Conservation (phyloP, 2,329 filamentous ascomycete species). For the Herpotrichia juniperi region DNA sequence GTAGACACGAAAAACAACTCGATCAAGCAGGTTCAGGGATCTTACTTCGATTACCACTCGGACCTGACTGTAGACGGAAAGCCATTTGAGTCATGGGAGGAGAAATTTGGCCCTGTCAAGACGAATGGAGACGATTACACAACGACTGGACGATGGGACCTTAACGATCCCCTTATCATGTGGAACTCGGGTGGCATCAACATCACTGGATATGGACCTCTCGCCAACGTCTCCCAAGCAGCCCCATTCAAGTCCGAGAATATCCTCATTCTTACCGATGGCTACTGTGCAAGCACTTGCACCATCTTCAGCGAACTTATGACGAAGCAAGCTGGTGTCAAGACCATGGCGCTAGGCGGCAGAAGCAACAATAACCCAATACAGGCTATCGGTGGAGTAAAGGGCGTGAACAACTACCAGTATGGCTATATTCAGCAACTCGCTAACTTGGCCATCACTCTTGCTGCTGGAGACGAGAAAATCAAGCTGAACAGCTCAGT, state of each 20-base stretch:
- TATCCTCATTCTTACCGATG: constrained; percentile 62
- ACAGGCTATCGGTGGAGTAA: constrained; percentile 61
- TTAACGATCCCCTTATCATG: constrained; percentile 38
- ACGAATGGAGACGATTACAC: constrained; percentile 50
- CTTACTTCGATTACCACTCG: constrained; percentile 55
- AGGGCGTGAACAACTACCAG: constrained; percentile 53
- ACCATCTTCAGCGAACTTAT: constrained; percentile 63
- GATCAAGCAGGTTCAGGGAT: constrained; percentile 42
- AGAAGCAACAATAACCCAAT: constrained; percentile 54
- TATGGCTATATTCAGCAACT: constrained; percentile 38
- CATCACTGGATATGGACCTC: constrained; percentile 41
- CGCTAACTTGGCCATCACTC: constrained; percentile 24
- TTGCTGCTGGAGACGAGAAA: constrained; percentile 20
- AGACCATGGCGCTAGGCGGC: constrained; percentile 60
- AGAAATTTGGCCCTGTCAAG: constrained; percentile 48
- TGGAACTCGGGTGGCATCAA: constrained; percentile 43
- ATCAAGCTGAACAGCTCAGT: constrained; percentile 31
- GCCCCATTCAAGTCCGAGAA: constrained; percentile 60
- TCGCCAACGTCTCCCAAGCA: constrained; percentile 53
- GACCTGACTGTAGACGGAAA: constrained; percentile 57
- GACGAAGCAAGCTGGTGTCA: constrained; percentile 59
- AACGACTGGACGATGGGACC: constrained; percentile 39
- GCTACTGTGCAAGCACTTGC: constrained; percentile 65
- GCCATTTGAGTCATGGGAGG: constrained; percentile 53
- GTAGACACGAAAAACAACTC: constrained; percentile 42